Evolutionary conservation across 345 rosid species (phyloP).

Genomic region (Lagerstroemia speciosa): DNA sequence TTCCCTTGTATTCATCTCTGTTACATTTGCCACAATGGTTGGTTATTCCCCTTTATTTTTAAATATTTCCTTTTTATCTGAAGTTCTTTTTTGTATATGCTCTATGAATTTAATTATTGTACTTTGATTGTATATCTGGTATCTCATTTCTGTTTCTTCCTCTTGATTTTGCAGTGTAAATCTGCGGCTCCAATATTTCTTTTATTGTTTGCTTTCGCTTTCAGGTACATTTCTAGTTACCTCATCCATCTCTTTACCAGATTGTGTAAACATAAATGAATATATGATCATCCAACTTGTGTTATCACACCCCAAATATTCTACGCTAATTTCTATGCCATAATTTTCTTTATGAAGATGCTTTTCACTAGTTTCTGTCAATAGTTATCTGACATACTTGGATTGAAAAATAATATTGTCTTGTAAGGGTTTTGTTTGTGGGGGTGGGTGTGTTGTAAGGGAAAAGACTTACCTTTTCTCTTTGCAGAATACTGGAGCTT

Average conservation of each 20-base stretch:
- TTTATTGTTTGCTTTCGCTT: slow-evolving; percentile 93
- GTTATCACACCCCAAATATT: neutral
- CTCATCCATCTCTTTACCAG: neutral
- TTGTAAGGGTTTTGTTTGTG: neutral
- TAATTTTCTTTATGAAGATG: neutral
- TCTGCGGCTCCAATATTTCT: slow-evolving; percentile 98
- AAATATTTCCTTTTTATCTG: neutral
- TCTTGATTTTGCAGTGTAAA: slow-evolving; percentile 67
- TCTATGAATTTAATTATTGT: neutral
- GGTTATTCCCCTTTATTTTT: slow-evolving; percentile 15
- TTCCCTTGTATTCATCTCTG: slow-evolving; percentile 96
- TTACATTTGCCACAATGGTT: slow-evolving; percentile 99
- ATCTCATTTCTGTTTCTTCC: slow-evolving; percentile 3
- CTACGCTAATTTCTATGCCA: neutral
- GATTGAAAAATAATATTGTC: neutral
- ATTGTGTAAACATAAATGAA: neutral
- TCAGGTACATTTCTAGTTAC: slow-evolving; percentile 54
- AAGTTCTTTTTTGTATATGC: neutral
- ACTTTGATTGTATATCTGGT: slow-evolving; percentile 9
- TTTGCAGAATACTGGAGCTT: neutral
- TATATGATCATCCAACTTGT: neutral
- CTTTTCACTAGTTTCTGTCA: neutral
- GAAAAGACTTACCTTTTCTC: neutral
- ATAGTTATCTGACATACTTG: neutral
- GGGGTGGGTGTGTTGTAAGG: neutral